Percentiles rank a stretch among this genome's conserved stretches.
Evolutionary conservation across 352 stramenopile genomes (phyloP).

Genomic region (Pythium aquatile): DNA sequence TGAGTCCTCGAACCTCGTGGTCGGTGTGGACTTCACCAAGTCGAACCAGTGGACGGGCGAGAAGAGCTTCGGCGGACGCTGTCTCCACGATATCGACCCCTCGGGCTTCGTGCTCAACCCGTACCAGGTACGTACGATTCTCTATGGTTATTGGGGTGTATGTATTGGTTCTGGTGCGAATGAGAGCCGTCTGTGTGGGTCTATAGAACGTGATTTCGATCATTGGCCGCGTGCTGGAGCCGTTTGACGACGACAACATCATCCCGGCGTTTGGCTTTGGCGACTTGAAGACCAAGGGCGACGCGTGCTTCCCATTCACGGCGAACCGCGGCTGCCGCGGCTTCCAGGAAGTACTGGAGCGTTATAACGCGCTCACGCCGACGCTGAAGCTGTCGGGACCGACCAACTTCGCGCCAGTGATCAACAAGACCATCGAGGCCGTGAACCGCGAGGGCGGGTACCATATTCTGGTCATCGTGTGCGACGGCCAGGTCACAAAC

Average conservation of each 20-base stretch:
- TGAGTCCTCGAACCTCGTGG: slow-evolving; percentile 69
- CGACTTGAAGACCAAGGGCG: slow-evolving; percentile 44
- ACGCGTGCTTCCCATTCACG: slow-evolving; percentile 50
- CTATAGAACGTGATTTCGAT: slow-evolving; percentile 67
- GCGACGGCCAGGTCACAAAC: slow-evolving; percentile 59
- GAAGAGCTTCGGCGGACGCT: slow-evolving; percentile 40
- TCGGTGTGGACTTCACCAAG: slow-evolving; percentile 72
- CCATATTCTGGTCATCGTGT: slow-evolving; percentile 81
- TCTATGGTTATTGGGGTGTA: no score
- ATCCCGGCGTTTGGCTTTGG: slow-evolving; percentile 76
- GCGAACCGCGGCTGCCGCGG: slow-evolving; percentile 41
- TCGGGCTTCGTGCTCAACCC: slow-evolving; percentile 43
- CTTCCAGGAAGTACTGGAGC: slow-evolving; percentile 54
- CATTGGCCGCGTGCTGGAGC: slow-evolving; percentile 65
- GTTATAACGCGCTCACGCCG: slow-evolving; percentile 62
- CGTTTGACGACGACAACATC: slow-evolving; percentile 80
- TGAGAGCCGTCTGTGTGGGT: no score
- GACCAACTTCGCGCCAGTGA: slow-evolving; percentile 70
- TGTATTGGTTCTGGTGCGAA: no score
- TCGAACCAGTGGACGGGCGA: slow-evolving; percentile 74
- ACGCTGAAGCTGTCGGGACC: slow-evolving; percentile 52
- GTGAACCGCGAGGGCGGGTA: slow-evolving; percentile 47
- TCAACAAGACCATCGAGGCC: slow-evolving; percentile 52
- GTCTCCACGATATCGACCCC: slow-evolving; percentile 58
- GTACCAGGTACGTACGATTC: slow-evolving; percentile 44